Conservation (phyloP, 495 filamentous ascomycete species). For the Hypoxylon subgilvum region DNA sequence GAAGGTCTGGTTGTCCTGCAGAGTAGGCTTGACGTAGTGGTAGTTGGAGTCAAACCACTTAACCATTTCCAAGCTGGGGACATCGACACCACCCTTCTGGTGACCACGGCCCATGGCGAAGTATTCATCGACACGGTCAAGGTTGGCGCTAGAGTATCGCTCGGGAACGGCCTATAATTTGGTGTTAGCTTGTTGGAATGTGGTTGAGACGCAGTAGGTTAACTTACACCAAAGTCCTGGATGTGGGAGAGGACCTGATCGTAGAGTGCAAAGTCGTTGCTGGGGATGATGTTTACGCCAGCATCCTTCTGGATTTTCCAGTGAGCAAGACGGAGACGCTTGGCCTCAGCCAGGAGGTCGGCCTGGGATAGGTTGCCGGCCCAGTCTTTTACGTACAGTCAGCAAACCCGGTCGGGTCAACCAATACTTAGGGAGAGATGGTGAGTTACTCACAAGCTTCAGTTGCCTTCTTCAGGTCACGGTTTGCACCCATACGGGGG, state of each 20-base stretch:
- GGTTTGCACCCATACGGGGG: constrained; percentile 94
- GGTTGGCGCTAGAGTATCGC: constrained; percentile 83
- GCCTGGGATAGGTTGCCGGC: constrained; percentile 87
- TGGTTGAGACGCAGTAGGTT: neutral
- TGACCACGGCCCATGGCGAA: constrained; percentile 99
- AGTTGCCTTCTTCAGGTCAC: constrained; percentile 99
- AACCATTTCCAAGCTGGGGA: constrained; percentile 96
- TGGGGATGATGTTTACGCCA: constrained; percentile 94
- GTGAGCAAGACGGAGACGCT: constrained; percentile 92
- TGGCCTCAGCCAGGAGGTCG: constrained; percentile 88
- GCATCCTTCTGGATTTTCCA: constrained; percentile 99
- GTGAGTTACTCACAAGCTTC: constrained; percentile 66
- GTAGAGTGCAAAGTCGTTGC: constrained; percentile 99
- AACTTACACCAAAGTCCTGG: constrained; percentile 91
- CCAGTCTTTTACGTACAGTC: constrained; percentile 68
- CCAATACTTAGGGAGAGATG: neutral
- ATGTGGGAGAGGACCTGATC: constrained; percentile 99
- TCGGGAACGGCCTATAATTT: constrained; percentile 76
- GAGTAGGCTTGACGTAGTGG: constrained; percentile 99
- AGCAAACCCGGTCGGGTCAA: constrained; percentile 2
- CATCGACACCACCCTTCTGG: constrained; percentile 90
- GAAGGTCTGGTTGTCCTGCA: constrained; percentile 95
- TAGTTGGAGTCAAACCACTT: constrained; percentile 99
- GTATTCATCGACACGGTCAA: constrained; percentile 90
- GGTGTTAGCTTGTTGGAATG: constrained; percentile 14